phyloP scores from a whole-genome alignment of 2,329 filamentous ascomycete genomes.

The Juglanconis juglandina region DNA sequence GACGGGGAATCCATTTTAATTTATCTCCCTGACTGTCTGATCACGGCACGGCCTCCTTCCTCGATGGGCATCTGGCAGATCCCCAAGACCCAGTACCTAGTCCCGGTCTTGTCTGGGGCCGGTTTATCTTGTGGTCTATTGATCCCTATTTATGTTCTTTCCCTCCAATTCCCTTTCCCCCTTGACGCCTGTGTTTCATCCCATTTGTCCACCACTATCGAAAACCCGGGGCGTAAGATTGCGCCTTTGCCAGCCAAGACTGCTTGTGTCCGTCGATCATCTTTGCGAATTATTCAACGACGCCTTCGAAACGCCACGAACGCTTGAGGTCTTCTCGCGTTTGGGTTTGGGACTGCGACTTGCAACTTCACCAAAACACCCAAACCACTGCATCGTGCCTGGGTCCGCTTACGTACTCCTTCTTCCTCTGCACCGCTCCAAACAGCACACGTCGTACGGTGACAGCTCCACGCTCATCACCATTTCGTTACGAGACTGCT shows the following conservation, averaged over 20 bases:
- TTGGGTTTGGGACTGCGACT: too few relatives aligned
- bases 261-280: neutral
- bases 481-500: constrained; percentile 4
- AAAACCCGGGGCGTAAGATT: neutral
- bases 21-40: too few relatives aligned
- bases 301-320: neutral
- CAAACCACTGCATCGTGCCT: neutral
- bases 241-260: neutral
- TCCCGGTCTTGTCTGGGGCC: neutral
- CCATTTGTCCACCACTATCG: neutral
- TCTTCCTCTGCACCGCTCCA: neutral
- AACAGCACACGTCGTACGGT: neutral
- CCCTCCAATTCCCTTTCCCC: too few relatives aligned
- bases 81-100: too few relatives aligned
- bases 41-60: too few relatives aligned
- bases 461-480: constrained; percentile 12
- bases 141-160: neutral
- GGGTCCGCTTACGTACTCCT: too few relatives aligned
- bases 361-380: neutral
- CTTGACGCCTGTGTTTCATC: neutral
- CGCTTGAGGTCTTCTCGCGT: neutral
- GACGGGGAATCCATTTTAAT: too few relatives aligned
- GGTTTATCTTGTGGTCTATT: neutral
- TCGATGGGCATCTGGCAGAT: too few relatives aligned
- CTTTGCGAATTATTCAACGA: neutral